Evolutionary conservation across 805 yeast species (phyloP), one percentile per base, ranked within the genome.

Genomic region (Komagataella pseudopastoris): DNA sequence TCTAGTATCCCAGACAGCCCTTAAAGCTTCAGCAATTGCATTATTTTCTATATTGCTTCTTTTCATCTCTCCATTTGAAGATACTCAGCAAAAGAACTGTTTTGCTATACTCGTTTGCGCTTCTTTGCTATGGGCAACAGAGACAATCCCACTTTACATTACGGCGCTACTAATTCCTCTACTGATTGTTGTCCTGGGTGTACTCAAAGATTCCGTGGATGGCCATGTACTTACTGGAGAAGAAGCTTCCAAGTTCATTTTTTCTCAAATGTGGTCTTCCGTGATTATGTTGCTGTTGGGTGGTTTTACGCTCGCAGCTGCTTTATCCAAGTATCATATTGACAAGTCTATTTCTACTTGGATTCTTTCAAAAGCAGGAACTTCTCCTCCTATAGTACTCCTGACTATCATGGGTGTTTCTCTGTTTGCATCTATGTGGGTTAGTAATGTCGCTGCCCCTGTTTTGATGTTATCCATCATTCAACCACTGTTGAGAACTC

Each of bases 401-500:
- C 67, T 90, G 46, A 78, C 91, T 4, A 82, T 88, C 54, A 88
- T 93, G 97, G 69, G 76, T 48, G 91, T 91, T 36, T 87, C 97
- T 0, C 71, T 90, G 45, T 80, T 91, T 60, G 81, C 87, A 45
- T 81, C 96, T 4, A 89, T 91, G 88, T 90, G 96, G 95, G 93
- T 91, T 45, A 85, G 95, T 23, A 91, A 91, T 64, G 98, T 91
- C 46, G 99, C 99, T 1, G 93, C 98, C 0, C 99, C 99, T 0
- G 97, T 91, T 2, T 74, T 91, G 51, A 86, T 96, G 67, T 88
- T 78, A 60, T 88, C 96, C 5, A 85, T 91, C 55, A 83, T 91
- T 53, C 96, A 90, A 65, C 97, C 98, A 0, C 71, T 91, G 20
- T 70, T 91, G 56, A 76, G 96, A 60, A 87, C 95, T 0, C 69